Evolutionary conservation across 305 asterid species (phyloP).

Genomic region (Solanum hybrid): DNA sequence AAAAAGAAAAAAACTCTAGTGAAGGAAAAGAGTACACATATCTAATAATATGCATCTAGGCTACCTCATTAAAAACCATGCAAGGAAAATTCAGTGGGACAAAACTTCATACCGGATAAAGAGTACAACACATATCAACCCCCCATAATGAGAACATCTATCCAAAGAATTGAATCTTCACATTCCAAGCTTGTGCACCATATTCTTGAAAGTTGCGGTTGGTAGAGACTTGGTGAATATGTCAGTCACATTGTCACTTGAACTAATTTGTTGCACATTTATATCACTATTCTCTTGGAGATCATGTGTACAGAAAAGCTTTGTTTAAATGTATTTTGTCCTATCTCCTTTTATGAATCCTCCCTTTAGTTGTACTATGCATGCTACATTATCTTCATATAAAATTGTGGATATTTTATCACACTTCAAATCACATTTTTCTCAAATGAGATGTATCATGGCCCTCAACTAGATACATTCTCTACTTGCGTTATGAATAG

Average conservation of each 20-base stretch:
- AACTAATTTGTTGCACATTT: background rate
- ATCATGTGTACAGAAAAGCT: background rate
- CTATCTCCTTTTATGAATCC: background rate
- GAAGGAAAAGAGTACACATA: background rate
- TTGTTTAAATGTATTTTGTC: background rate
- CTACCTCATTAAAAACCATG: background rate
- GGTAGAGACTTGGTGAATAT: background rate
- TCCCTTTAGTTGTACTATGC: background rate
- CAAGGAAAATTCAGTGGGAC: background rate
- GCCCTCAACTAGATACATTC: background rate
- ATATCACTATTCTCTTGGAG: background rate
- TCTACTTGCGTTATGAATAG: background rate
- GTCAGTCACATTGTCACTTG: background rate
- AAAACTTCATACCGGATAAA: no score
- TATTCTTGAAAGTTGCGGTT: background rate
- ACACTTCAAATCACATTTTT: background rate
- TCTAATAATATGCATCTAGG: background rate
- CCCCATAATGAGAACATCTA: background rate
- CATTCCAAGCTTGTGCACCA: background rate
- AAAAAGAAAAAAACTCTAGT: background rate
- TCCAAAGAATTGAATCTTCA: background rate
- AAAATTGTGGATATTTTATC: background rate
- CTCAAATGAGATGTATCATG: background rate
- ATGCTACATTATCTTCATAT: background rate
- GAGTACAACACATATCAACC: background rate